Evolutionary conservation across 805 yeast genomes (phyloP).

Genomic region (Candida nonsorbophila): DNA sequence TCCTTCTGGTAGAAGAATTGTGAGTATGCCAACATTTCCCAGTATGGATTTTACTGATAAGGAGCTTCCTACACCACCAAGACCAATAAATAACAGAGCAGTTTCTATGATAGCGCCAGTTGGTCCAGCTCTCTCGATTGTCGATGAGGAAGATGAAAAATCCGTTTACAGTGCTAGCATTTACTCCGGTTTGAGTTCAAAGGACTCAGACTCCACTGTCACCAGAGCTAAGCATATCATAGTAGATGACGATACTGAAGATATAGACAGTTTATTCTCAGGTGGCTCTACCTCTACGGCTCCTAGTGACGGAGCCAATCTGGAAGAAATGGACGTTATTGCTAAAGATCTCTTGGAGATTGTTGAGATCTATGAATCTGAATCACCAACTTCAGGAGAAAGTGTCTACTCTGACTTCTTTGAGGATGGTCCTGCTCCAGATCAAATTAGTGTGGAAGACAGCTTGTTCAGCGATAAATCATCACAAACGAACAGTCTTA

Average conservation of each 20-base stretch:
- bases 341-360: conserved; percentile 6
- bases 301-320: too few species aligned
- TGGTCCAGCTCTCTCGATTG: too few species aligned
- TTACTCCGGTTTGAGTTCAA: neutral
- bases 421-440: conserved; percentile 1
- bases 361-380: conserved; percentile 4
- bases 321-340: too few species aligned
- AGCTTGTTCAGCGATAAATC: conserved; percentile 6
- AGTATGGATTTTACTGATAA: too few species aligned
- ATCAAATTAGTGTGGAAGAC: conserved; percentile 3
- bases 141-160: too few species aligned
- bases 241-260: conserved; percentile 5
- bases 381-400: neutral
- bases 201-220: neutral
- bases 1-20: neutral
- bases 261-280: conserved; percentile 6
- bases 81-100: too few species aligned
- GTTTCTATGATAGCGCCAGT: too few species aligned
- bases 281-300: too few species aligned
- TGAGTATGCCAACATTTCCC: too few species aligned
- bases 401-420: neutral
- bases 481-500: neutral
- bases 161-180: too few species aligned
- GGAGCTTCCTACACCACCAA: too few species aligned
- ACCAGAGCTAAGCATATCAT: conserved; percentile 1